These are phyloP conservation scores for Mortierella sp. DNA, from an alignment of 371 early-diverging fungal genomes.

Conservation along the genomic window DNA sequence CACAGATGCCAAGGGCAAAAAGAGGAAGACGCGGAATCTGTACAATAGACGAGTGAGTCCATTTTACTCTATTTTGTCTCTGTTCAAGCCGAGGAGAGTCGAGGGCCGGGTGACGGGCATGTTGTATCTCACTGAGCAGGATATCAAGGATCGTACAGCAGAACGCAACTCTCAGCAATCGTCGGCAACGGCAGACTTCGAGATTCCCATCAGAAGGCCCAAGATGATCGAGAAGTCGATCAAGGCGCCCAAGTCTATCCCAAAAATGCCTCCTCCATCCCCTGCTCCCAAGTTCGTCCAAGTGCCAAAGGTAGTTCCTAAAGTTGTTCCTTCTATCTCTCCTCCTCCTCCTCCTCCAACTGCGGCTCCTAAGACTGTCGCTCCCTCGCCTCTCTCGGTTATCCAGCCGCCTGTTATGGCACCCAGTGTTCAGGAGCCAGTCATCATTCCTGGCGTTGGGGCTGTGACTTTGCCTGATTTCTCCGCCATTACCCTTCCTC, in stretches of 20 bases:
- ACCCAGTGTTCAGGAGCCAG: neutral
- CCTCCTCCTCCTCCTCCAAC: neutral
- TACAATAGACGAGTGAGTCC: conserved; percentile 57
- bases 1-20: neutral
- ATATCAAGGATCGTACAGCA: conserved; percentile 4
- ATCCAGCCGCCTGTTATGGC: neutral
- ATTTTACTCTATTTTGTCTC: conserved; percentile 44
- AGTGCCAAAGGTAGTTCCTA: neutral
- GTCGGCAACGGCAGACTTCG: neutral
- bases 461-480: neutral
- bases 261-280: neutral
- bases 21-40: conserved; percentile 26
- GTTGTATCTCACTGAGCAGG: conserved; percentile 29
- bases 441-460: neutral
- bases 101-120: conserved; percentile 34
- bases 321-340: neutral
- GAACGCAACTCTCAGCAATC: neutral
- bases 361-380: neutral
- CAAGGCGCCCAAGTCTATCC: neutral
- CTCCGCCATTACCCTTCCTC: neutral
- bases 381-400: neutral
- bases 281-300: neutral
- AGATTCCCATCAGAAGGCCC: neutral
- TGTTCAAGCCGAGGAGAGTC: conserved; percentile 39
- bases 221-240: neutral